Evolutionary conservation across 768 basidiomycete genomes (phyloP).

Genomic region (Zangia roseola): DNA sequence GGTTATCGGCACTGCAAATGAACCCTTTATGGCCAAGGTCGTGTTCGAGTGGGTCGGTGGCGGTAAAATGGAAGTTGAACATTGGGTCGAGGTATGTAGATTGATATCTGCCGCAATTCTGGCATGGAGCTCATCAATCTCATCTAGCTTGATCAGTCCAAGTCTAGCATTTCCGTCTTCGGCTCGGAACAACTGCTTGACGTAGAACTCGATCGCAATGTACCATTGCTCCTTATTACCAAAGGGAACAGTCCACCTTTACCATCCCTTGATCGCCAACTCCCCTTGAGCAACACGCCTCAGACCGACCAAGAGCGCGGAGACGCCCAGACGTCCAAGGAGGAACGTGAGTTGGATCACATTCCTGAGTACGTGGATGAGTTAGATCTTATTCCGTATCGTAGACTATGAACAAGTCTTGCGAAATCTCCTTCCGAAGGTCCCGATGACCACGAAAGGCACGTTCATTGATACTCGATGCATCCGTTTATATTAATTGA

Average conservation of each 20-base stretch:
- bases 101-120: not conserved
- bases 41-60: conserved; percentile 40
- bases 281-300: not conserved
- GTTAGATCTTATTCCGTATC: not conserved
- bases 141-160: conserved; percentile 44
- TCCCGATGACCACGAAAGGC: conserved; percentile 48
- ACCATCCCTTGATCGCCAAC: conserved; percentile 29
- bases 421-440: conserved; percentile 36
- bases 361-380: not conserved
- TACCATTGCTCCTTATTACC: conserved; percentile 35
- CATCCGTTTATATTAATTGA: not conserved
- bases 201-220: conserved; percentile 45
- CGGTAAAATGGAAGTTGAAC: conserved; percentile 46
- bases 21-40: conserved; percentile 45
- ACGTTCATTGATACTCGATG: not conserved
- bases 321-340: conserved; percentile 1
- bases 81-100: conserved; percentile 50
- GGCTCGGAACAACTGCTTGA: conserved; percentile 54
- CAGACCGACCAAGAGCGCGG: conserved; percentile 1
- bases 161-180: conserved; percentile 32
- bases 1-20: conserved; percentile 40
- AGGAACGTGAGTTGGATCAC: conserved; percentile 18
- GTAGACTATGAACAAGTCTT: conserved; percentile 36
- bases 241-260: conserved; percentile 21
- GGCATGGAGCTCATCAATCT: not conserved